Evolutionary conservation across 2,329 filamentous ascomycete genomes (phyloP).

Genomic region (Thelonectria discophora): DNA sequence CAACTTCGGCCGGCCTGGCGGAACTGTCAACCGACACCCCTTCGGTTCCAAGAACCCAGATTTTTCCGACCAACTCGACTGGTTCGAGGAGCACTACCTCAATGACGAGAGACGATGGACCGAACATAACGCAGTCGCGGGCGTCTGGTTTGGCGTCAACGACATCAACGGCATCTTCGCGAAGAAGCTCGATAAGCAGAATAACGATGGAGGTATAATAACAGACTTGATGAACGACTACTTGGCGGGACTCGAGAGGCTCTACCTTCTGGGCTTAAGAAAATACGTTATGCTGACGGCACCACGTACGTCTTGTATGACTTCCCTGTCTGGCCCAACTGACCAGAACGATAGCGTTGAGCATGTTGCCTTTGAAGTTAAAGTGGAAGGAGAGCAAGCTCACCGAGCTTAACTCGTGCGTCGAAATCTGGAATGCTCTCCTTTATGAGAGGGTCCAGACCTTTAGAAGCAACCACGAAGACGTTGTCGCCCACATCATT

Average conservation of each 20-base stretch:
- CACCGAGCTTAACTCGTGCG: slow-evolving; percentile 4
- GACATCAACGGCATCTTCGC: slow-evolving; percentile 7
- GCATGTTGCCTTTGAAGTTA: slow-evolving; percentile 10
- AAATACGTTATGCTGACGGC: slow-evolving; percentile 7
- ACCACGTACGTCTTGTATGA: not conserved
- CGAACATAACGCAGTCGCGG: not conserved
- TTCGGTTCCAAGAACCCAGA: slow-evolving; percentile 10
- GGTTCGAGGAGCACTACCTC: slow-evolving; percentile 2
- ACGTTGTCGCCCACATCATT: slow-evolving; percentile 2
- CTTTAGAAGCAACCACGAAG: not conserved
- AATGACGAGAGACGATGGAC: slow-evolving; percentile 5
- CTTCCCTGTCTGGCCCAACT: not conserved
- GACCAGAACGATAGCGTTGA: not conserved
- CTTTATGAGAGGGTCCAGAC: slow-evolving; percentile 1
- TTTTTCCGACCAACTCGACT: slow-evolving; percentile 9
- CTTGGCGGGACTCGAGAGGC: not conserved
- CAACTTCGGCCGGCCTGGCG: slow-evolving; percentile 5
- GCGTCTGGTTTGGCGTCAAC: slow-evolving; percentile 12
- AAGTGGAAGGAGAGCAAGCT: slow-evolving; percentile 8
- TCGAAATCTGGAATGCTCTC: slow-evolving; percentile 4
- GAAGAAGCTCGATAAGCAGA: not conserved
- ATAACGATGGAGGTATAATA: not conserved
- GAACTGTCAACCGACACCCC: not conserved
- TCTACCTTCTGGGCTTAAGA: slow-evolving; percentile 1
- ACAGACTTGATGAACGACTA: not conserved